A percentile compares a stretch with the other conserved stretches of the same genome.
These are phyloP conservation scores for Suhomyces panamericanus DNA, from an alignment of 1,139 yeast species.

Conservation along the genomic window DNA sequence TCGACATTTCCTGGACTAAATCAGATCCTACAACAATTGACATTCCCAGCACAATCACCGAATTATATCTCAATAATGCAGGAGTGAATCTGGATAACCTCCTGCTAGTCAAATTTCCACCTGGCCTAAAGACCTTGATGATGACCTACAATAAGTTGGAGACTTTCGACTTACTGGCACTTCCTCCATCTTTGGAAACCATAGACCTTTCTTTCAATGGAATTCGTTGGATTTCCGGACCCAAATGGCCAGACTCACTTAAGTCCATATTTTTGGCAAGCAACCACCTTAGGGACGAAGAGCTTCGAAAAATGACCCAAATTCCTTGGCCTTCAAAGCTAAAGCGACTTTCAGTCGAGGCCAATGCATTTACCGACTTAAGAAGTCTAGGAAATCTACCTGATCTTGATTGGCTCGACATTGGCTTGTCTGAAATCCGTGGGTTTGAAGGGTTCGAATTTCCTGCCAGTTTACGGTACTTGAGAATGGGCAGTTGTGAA, in stretches of 20 bases:
- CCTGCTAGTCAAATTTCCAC: constrained; percentile 20
- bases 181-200: constrained; percentile 30
- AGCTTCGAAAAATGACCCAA: constrained; percentile 18
- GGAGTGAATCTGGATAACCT: constrained; percentile 22
- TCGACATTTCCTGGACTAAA: constrained; percentile 41
- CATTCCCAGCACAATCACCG: constrained; percentile 22
- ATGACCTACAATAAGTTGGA: constrained; percentile 32
- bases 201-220: constrained; percentile 31
- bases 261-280: constrained; percentile 27
- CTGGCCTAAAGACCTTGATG: constrained; percentile 32
- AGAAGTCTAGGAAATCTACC: constrained; percentile 26
- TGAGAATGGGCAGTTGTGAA: constrained; percentile 19
- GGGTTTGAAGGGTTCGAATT: constrained; percentile 10
- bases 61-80: constrained; percentile 36
- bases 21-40: constrained; percentile 18
- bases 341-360: constrained; percentile 25
- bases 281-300: constrained; percentile 24
- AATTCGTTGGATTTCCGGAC: constrained; percentile 17
- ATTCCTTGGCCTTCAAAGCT: constrained; percentile 29
- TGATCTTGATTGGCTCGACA: constrained; percentile 4
- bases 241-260: constrained; percentile 31
- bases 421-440: constrained; percentile 2
- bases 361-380: constrained; percentile 26
- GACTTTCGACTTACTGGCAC: constrained; percentile 22
- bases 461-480: constrained; percentile 15